These are phyloP conservation scores for Nannochloris sp. DNA, from an alignment of 139 green algal species.

Conservation along the genomic window DNA sequence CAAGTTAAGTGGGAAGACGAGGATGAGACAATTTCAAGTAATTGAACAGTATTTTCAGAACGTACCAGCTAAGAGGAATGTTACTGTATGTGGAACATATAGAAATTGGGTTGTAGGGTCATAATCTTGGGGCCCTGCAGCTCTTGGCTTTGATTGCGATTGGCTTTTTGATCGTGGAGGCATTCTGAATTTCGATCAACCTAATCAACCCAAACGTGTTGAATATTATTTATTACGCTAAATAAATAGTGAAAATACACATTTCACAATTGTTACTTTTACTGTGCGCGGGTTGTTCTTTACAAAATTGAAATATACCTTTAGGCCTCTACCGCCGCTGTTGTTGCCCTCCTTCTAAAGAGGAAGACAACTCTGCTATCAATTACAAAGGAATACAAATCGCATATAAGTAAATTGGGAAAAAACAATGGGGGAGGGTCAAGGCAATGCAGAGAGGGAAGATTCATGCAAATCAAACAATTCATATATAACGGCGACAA, in stretches of 20 bases:
- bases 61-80: constrained; percentile 42
- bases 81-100: constrained; percentile 55
- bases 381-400: too few species aligned
- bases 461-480: too few species aligned
- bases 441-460: too few species aligned
- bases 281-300: neutral
- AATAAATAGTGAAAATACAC: neutral
- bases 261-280: neutral
- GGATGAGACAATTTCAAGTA: neutral
- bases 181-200: too few species aligned
- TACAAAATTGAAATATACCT: too few species aligned
- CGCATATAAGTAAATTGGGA: too few species aligned
- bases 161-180: neutral
- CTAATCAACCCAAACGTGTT: too few species aligned
- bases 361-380: too few species aligned
- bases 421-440: too few species aligned
- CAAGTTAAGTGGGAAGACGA: neutral
- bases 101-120: constrained; percentile 54
- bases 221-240: neutral
- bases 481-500: too few species aligned
- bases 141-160: neutral
- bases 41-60: neutral
- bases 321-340: too few species aligned
- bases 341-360: too few species aligned
- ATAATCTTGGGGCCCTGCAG: constrained; percentile 6